Evolutionary conservation across 2,329 filamentous ascomycete genomes (phyloP).

Genomic region (Talaromyces piceae): DNA sequence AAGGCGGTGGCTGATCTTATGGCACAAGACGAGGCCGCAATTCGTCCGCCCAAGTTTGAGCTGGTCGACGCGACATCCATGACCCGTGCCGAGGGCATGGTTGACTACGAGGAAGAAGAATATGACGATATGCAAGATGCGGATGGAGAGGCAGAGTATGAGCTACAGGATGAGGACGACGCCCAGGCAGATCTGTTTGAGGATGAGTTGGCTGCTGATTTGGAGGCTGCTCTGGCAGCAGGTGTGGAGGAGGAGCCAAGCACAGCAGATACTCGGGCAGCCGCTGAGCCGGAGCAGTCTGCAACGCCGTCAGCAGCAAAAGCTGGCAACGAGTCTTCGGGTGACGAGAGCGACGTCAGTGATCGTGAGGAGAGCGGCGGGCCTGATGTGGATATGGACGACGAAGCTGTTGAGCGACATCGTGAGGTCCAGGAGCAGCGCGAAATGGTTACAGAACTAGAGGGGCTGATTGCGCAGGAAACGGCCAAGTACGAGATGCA

Average conservation of each 20-base stretch:
- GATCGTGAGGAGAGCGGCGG: conserved; percentile 21
- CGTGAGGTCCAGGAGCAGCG: conserved; percentile 37
- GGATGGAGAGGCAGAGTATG: conserved; percentile 42
- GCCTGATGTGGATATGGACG: conserved; percentile 32
- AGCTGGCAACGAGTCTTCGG: conserved; percentile 30
- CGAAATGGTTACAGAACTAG: conserved; percentile 38
- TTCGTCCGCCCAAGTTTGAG: conserved; percentile 54
- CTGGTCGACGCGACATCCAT: conserved; percentile 50
- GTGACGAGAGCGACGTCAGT: conserved; percentile 34
- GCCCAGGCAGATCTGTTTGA: conserved; percentile 31
- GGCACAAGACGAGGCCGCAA: conserved; percentile 57
- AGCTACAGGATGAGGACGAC: conserved; percentile 25
- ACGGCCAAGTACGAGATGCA: conserved; percentile 34
- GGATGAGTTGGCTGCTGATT: conserved; percentile 36
- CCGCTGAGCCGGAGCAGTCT: conserved; percentile 19
- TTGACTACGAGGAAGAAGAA: conserved; percentile 42
- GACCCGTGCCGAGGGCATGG: conserved; percentile 35
- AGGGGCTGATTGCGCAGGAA: conserved; percentile 32
- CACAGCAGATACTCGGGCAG: conserved; percentile 16
- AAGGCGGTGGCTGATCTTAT: conserved; percentile 68
- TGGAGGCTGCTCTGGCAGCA: conserved; percentile 37
- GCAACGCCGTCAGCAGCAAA: conserved; percentile 27
- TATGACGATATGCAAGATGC: conserved; percentile 44
- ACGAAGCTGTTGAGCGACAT: conserved; percentile 37
- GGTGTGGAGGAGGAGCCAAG: conserved; percentile 27